Evolutionary conservation across 345 rosid genomes (phyloP), one percentile per base, ranked within the genome.

Genomic region (Populus alba): DNA sequence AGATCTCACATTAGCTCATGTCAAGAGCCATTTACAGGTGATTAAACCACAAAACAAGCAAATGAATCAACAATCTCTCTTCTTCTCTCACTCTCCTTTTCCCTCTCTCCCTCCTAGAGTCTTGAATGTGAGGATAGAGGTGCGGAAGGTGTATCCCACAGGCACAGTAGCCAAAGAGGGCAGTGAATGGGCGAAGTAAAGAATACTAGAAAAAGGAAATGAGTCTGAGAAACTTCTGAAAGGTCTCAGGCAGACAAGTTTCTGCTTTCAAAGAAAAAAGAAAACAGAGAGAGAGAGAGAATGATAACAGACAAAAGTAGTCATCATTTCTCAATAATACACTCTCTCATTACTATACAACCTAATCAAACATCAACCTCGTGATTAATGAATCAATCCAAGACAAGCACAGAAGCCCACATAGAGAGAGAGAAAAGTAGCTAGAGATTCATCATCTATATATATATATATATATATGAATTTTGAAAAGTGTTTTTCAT

Each of bases 1-100:
- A 80, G 97, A 91, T 87, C 94, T 92, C 74, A 92, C 95, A 61
- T 89, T 92, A 85, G 94, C 97, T 66, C 97, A 92, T 79, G 97
- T 92, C 70, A 92, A 92, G 86, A 91, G 95, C 87, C 97, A 92
- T 88, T 89, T 92, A 85, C 97, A 92, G 97, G 97, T 91, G 47
- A 43, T 43, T 43, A 88, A 57, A 81, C 23, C 33, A 37, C 41
- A 45, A 59, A 65, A 35, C 20, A 70, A 73, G 1, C 66, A 6
- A 53, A 15, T 16, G 43, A 25, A 39, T 20, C 51, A 71, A 31
- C 73, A 47, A 53, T 75, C 23, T 51, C 57, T 59, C 16, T 68
- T 39, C 22, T 27, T 37, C 27, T 33, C 16, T 27, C 55, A 15
- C 70, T 33, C 20, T 22, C 43, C 18, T 2, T 11, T 43, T 43